Evolutionary conservation across 306 rosid genomes (phyloP), one percentile per base, ranked within the genome.

Genomic region (Cucurbita maxima): DNA sequence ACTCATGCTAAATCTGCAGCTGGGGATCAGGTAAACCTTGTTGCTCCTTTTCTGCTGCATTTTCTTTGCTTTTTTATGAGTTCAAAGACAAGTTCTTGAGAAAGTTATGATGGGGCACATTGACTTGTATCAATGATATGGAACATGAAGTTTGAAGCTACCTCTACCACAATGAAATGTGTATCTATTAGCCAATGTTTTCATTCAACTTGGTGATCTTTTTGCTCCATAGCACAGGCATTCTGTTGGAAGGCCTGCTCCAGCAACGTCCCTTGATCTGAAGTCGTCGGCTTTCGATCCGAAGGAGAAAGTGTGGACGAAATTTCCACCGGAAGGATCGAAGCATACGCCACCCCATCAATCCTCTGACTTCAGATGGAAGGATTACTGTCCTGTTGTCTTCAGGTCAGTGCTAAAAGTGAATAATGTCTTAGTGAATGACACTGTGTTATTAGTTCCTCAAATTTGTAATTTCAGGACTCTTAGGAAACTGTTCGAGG

Each of bases 191-290:
- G 77, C 80, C 78, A 43, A 75, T 73, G 41, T 77, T 82, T 81
- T 77, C 76, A 50, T 22, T 55, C 80, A 58, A 16, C 64, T 71
- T 80, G 83, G 75, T 81, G 84, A 82, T 86, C 83, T 45, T 78
- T 55, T 75, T 80, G 85, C 85, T 80, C 85, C 90, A 88, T 88
- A 83, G 89, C 88, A 57, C 88, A 94, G 99, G 75, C 99, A 94
- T 86, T 78, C 99, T 56, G 96, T 94, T 78, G 99, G 99, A 78
- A 85, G 95, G 86, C 99, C 97, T 47, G 99, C 96, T 84, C 99
- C 99, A 80, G 81, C 81, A 57, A 77, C 90, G 72, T 84, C 96
- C 48, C 95, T 89, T 76, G 99, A 94, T 79, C 82, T 94, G 77
- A 91, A 85, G 86, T 1, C 88, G 60, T 91, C 97, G 18, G 99